phyloP scores from a whole-genome alignment of 306 rosid genomes.

The Echinosophora koreensis region DNA sequence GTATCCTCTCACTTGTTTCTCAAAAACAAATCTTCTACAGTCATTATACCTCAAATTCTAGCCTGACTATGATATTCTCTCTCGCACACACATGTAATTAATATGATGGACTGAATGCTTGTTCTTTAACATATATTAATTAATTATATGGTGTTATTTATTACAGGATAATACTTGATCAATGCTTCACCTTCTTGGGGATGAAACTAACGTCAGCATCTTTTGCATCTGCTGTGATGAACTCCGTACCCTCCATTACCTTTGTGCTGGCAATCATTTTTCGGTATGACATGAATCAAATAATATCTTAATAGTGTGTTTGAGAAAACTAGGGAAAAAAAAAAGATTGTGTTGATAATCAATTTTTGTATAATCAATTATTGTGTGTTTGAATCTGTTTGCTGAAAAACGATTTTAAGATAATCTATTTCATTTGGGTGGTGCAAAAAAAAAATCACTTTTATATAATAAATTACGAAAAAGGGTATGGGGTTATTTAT shows the following conservation, averaged over 20 bases:
- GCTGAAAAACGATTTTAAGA: too few relatives aligned
- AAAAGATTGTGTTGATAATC: too few relatives aligned
- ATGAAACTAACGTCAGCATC: constrained; percentile 54
- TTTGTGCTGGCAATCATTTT: constrained; percentile 51
- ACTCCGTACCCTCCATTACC: constrained; percentile 52
- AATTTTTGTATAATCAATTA: too few relatives aligned
- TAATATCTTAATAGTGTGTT: too few relatives aligned
- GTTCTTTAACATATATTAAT: neutral
- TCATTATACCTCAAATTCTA: neutral
- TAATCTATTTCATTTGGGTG: too few relatives aligned
- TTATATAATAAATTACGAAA: too few relatives aligned
- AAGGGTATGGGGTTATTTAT: too few relatives aligned
- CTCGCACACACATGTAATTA: neutral
- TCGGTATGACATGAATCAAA: constrained; percentile 33
- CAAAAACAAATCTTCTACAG: neutral
- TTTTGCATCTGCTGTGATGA: constrained; percentile 54
- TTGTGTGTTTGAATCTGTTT: too few relatives aligned
- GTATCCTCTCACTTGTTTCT: too few relatives aligned
- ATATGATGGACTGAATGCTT: neutral
- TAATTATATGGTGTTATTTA: neutral
- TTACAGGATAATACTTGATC: constrained; percentile 56
- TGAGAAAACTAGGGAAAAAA: too few relatives aligned
- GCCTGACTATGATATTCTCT: neutral
- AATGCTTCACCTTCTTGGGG: constrained; percentile 49
- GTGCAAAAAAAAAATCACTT: too few relatives aligned